Evolutionary conservation across 352 stramenopile species (phyloP), one percentile per base, ranked within the genome.

Genomic region (Globisporangium camurandrum): DNA sequence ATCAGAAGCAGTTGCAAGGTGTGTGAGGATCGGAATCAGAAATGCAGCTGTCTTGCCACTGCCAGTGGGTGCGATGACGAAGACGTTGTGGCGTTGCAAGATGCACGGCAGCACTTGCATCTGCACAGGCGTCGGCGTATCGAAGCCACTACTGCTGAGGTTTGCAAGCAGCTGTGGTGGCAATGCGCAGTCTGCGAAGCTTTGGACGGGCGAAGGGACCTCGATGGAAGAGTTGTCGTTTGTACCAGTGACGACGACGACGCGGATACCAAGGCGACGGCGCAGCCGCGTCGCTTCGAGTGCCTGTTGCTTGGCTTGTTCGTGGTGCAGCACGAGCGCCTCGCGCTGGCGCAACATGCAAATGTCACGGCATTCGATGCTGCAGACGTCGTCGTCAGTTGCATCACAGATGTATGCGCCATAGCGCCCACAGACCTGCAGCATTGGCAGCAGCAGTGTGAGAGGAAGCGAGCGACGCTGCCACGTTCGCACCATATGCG

Each of bases 311-410:
- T 50, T 34, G 7, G 26, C 40, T 2, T 55, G 49, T 45, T 22
- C n/a, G 10, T 8, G 22, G 4, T 28, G 10, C 24, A 46, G 45
- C 49, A 46, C 5, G n/a, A 2, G 38, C 17, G 44, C 39, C 24
- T 52, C 42, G 17, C 42, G 39, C 2, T 56, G 23, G 42, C 64
- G 61, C 4, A 50, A 36, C 0, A 68, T 42, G 41, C 67, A 81
- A 7, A 69, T 11, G 36, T 88, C 67, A 19, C 80, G 75, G 47
- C 80, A 92, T 52, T 92, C 70, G 7, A 92, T 46, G 55, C 75
- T 89, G 58, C 83, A 94, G 12, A 94, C 83, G 62, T 94, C 78
- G 49, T 92, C 66, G 37, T 92, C 74, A 1, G 83, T 94, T 23
- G 57, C 64, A 46, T 94, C 83, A 47, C 83, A 92, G 43, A 92